Percentiles rank a stretch among this genome's conserved stretches.
phyloP scores from a whole-genome alignment of 2,329 filamentous ascomycete species.

The Aspergillus intermedius region DNA sequence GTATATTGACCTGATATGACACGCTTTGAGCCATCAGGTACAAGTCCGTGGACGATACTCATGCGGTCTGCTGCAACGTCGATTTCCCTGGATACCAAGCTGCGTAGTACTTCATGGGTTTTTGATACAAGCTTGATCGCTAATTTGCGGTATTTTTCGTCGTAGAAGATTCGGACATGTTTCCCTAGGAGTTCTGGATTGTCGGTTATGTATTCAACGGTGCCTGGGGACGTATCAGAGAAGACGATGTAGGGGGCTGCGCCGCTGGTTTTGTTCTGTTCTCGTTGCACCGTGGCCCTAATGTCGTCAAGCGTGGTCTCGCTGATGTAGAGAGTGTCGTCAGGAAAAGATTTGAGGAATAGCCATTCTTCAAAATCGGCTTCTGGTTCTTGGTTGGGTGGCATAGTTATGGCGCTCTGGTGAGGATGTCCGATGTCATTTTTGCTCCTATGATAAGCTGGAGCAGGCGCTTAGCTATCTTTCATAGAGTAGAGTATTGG shows the following conservation, averaged over 20 bases:
- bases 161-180: not conserved
- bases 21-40: not conserved
- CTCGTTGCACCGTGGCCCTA: not conserved
- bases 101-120: not conserved
- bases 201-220: not conserved
- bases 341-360: too few relatives aligned
- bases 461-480: too few relatives aligned
- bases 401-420: too few relatives aligned
- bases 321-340: too few relatives aligned
- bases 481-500: too few relatives aligned
- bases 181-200: not conserved
- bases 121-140: not conserved
- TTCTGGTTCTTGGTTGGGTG: too few relatives aligned
- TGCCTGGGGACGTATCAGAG: not conserved
- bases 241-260: not conserved
- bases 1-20: not conserved
- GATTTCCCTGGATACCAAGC: not conserved
- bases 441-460: too few relatives aligned
- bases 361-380: too few relatives aligned
- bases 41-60: not conserved
- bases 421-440: too few relatives aligned
- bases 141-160: not conserved
- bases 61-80: not conserved
- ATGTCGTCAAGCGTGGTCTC: too few relatives aligned
- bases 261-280: not conserved